These are phyloP conservation scores for Mesembryanthemum crystallinum DNA, from an alignment of 148 eudicot genomes.

Conservation along the genomic window DNA sequence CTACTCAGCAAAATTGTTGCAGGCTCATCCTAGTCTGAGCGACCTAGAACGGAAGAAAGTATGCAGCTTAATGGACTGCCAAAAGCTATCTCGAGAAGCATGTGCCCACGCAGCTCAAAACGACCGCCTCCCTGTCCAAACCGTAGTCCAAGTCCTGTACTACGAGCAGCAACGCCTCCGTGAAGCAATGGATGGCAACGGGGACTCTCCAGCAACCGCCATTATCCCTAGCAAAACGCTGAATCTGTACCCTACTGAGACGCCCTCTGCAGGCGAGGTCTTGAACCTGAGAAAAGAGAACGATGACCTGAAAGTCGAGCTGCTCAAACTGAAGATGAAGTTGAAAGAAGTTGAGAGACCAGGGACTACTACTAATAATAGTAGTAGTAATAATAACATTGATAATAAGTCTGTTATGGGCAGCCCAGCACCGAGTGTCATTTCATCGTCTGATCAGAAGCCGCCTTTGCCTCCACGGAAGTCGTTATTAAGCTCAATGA, in stretches of 20 bases:
- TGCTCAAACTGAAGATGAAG: slow-evolving; percentile 59
- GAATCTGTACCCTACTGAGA: slow-evolving; percentile 18
- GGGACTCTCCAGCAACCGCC: slow-evolving; percentile 34
- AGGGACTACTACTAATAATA: not conserved
- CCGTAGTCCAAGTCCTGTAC: slow-evolving; percentile 87
- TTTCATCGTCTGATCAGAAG: slow-evolving; percentile 31
- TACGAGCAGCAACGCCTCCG: slow-evolving; percentile 86
- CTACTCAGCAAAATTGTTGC: slow-evolving; percentile 14
- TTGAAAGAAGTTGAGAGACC: slow-evolving; percentile 59
- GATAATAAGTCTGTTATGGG: slow-evolving; percentile 18
- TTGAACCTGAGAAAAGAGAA: slow-evolving; percentile 53
- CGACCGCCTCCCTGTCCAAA: slow-evolving; percentile 87
- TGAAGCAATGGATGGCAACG: slow-evolving; percentile 39
- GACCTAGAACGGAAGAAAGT: slow-evolving; percentile 84
- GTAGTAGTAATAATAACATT: slow-evolving; percentile 2
- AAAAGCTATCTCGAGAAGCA: slow-evolving; percentile 89
- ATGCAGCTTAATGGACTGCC: slow-evolving; percentile 91
- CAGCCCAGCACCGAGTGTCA: slow-evolving; percentile 36
- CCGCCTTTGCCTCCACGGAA: slow-evolving; percentile 65
- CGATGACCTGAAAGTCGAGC: slow-evolving; percentile 74
- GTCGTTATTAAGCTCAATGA: slow-evolving; percentile 54
- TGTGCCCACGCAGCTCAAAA: slow-evolving; percentile 95
- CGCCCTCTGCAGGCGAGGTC: slow-evolving; percentile 41
- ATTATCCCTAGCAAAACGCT: slow-evolving; percentile 22
- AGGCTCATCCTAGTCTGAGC: slow-evolving; percentile 77